Conservation (phyloP, 257 asterid genomes). For the Solanum sejunctum region DNA sequence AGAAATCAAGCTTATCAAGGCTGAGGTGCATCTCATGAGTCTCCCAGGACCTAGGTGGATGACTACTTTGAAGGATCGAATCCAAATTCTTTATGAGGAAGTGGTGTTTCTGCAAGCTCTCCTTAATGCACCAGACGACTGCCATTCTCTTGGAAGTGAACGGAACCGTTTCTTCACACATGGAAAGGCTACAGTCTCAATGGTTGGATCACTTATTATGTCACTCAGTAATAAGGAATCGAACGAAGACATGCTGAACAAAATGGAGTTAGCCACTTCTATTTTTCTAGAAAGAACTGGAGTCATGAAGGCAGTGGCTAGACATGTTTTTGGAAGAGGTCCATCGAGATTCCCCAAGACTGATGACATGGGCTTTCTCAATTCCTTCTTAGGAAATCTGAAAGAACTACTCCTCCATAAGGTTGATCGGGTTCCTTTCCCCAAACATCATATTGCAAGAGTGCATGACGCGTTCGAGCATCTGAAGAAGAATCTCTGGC, state of each 20-base stretch:
- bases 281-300: not conserved
- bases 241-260: not conserved
- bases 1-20: not conserved
- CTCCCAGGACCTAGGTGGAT: not conserved
- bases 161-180: not conserved
- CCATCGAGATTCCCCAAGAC: conserved; percentile 1
- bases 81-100: not conserved
- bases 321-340: not conserved
- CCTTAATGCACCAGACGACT: not conserved
- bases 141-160: not conserved
- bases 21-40: not conserved
- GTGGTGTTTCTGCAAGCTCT: not conserved
- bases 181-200: not conserved
- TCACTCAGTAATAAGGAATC: not conserved
- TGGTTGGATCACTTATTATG: not conserved
- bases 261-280: not conserved
- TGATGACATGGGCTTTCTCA: not conserved
- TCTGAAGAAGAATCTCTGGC: not conserved
- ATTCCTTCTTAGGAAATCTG: not conserved
- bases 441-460: not conserved
- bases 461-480: not conserved
- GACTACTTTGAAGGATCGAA: not conserved
- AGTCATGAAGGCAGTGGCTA: not conserved
- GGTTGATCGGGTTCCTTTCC: not conserved
- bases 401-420: not conserved